A percentile compares a stretch with the other conserved stretches of the same genome.
Evolutionary conservation across 805 yeast genomes (phyloP).

Genomic region (Spathaspora arborariae): DNA sequence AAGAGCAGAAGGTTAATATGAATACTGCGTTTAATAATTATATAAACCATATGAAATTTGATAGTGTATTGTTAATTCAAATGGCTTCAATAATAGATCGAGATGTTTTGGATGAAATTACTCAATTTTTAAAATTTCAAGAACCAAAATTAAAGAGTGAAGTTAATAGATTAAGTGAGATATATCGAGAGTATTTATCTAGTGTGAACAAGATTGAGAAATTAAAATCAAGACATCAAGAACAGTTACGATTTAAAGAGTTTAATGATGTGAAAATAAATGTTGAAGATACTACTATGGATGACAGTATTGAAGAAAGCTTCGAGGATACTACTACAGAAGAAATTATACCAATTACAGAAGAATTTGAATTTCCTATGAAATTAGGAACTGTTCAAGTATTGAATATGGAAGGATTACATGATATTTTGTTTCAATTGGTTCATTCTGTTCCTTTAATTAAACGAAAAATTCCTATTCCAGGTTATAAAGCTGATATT

Average conservation of each 20-base stretch:
- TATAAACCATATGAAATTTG: slow-evolving; percentile 18
- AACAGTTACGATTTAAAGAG: slow-evolving; percentile 29
- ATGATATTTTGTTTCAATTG: slow-evolving; percentile 19
- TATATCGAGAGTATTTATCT: slow-evolving; percentile 22
- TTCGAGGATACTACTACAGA: neutral
- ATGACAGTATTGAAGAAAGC: neutral
- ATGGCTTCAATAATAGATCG: slow-evolving; percentile 33
- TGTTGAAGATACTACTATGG: slow-evolving; percentile 1
- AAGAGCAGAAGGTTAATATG: neutral
- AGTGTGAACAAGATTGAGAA: slow-evolving; percentile 24
- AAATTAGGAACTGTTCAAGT: slow-evolving; percentile 24
- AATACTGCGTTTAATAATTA: slow-evolving; percentile 9
- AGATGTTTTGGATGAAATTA: slow-evolving; percentile 29
- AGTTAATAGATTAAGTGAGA: slow-evolving; percentile 19
- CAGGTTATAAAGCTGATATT: slow-evolving; percentile 37
- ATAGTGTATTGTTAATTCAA: slow-evolving; percentile 18
- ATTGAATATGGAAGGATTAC: slow-evolving; percentile 15
- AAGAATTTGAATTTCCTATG: slow-evolving; percentile 28
- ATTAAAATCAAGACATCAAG: slow-evolving; percentile 26
- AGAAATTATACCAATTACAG: neutral
- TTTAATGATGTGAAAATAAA: slow-evolving; percentile 13
- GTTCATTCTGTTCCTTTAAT: slow-evolving; percentile 20
- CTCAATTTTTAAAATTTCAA: slow-evolving; percentile 30
- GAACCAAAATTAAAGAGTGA: slow-evolving; percentile 29
- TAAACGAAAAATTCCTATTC: slow-evolving; percentile 33